Conservation (phyloP, 1,139 yeast species). For the Kodamaea arcana region DNA sequence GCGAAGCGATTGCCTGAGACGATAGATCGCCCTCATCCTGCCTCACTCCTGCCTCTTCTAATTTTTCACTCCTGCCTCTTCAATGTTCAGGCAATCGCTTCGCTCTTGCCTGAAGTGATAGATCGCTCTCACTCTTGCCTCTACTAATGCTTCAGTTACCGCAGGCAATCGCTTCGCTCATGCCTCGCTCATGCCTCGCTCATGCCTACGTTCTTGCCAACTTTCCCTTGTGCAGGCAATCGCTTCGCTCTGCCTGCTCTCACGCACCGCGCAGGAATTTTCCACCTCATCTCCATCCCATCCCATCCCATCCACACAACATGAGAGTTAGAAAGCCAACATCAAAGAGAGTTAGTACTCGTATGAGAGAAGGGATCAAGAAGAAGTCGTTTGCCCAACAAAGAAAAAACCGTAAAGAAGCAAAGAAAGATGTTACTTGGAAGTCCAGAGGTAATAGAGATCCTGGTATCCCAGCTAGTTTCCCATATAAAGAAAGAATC, state of each 20-base stretch:
- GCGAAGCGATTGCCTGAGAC: too few species aligned
- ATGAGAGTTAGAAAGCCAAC: constrained; percentile 65
- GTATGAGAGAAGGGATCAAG: constrained; percentile 92
- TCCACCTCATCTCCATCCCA: constrained; percentile 5
- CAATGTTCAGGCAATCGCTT: too few species aligned
- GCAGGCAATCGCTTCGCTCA: too few species aligned
- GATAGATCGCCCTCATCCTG: too few species aligned
- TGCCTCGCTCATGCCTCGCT: too few species aligned
- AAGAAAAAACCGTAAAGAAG: constrained; percentile 73
- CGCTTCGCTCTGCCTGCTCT: background rate
- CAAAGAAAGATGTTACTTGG: constrained; percentile 94
- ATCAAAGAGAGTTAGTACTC: constrained; percentile 83
- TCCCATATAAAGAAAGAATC: constrained; percentile 88
- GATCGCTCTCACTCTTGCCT: too few species aligned
- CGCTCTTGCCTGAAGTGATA: too few species aligned
- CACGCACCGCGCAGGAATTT: background rate
- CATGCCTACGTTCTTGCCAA: too few species aligned
- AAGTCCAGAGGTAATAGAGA: constrained; percentile 78
- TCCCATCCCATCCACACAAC: background rate
- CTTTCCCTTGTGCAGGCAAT: too few species aligned
- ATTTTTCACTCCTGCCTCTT: too few species aligned
- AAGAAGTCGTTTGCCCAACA: constrained; percentile 92
- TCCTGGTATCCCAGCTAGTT: constrained; percentile 90
- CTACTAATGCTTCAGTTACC: too few species aligned
- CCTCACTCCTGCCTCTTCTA: too few species aligned